phyloP scores from a whole-genome alignment of 176 grass and related monocot genomes.

The Urochloa ruziziensis region DNA sequence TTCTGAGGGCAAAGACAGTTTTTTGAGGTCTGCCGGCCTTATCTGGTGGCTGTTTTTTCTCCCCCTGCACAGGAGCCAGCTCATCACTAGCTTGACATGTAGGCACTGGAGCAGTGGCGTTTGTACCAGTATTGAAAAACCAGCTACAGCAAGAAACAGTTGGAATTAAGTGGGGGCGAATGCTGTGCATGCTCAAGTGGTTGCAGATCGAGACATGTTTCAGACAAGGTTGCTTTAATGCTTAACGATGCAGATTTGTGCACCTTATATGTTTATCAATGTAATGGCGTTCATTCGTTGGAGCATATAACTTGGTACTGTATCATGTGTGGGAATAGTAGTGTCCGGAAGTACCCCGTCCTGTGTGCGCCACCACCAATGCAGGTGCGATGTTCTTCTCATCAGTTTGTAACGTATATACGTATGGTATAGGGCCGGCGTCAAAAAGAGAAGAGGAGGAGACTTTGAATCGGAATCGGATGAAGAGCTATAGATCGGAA shows the following conservation, averaged over 20 bases:
- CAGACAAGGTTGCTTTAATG: constrained; percentile 35
- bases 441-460: too few relatives aligned
- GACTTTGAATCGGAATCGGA: too few relatives aligned
- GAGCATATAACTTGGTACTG: not conserved
- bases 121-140: not conserved
- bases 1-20: not conserved
- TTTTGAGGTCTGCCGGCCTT: too few relatives aligned
- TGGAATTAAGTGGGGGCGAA: not conserved
- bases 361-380: too few relatives aligned
- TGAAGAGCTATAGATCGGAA: too few relatives aligned
- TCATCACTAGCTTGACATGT: not conserved
- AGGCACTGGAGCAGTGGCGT: not conserved
- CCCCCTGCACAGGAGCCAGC: not conserved
- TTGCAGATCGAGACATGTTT: constrained; percentile 12
- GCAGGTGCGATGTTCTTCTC: too few relatives aligned
- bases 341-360: too few relatives aligned
- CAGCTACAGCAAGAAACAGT: not conserved
- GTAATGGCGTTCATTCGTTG: not conserved
- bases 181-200: not conserved
- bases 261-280: constrained; percentile 21
- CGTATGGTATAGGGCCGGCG: too few relatives aligned
- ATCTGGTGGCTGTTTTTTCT: not conserved
- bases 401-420: too few relatives aligned
- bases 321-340: too few relatives aligned
- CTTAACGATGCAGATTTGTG: constrained; percentile 19